Evolutionary conservation across 345 rosid genomes (phyloP).

Genomic region (Gossypium raimondii): DNA sequence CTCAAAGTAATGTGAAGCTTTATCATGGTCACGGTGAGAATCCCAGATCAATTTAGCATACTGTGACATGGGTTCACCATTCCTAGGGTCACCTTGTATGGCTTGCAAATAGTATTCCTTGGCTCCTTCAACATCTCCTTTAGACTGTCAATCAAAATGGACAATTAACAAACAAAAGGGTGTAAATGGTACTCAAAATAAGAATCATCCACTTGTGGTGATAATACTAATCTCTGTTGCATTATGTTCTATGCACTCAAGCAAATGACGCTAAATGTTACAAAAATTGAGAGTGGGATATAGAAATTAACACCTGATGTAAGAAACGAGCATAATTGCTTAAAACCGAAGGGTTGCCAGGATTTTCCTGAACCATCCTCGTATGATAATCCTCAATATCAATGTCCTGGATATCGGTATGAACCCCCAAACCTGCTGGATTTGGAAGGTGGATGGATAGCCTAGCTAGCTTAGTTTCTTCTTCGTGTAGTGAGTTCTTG

Average conservation of each 20-base stretch:
- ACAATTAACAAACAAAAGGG: neutral
- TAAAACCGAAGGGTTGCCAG: conserved; percentile 10
- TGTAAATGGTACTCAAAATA: neutral
- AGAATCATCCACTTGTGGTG: neutral
- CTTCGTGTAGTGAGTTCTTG: neutral
- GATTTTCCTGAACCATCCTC: conserved; percentile 12
- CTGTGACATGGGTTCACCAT: conserved; percentile 57
- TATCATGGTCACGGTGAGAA: conserved; percentile 44
- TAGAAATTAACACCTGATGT: conserved; percentile 12
- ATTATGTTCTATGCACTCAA: neutral
- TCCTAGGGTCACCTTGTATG: conserved; percentile 38
- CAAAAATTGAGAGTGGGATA: neutral
- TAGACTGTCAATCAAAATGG: conserved; percentile 30
- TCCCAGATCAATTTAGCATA: conserved; percentile 75
- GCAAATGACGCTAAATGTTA: neutral
- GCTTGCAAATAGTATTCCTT: conserved; percentile 46
- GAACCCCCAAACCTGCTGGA: neutral
- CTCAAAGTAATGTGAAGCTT: conserved; percentile 59
- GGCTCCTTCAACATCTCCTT: conserved; percentile 39
- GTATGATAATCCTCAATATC: conserved; percentile 10
- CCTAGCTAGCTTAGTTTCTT: conserved; percentile 5
- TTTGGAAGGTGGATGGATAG: neutral
- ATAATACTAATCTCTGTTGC: conserved; percentile 5
- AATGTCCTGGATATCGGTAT: conserved; percentile 2
- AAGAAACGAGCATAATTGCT: conserved; percentile 17